These are phyloP conservation scores for Phytophthora citrophthora DNA, from an alignment of 352 stramenopile genomes.

Conservation along the genomic window DNA sequence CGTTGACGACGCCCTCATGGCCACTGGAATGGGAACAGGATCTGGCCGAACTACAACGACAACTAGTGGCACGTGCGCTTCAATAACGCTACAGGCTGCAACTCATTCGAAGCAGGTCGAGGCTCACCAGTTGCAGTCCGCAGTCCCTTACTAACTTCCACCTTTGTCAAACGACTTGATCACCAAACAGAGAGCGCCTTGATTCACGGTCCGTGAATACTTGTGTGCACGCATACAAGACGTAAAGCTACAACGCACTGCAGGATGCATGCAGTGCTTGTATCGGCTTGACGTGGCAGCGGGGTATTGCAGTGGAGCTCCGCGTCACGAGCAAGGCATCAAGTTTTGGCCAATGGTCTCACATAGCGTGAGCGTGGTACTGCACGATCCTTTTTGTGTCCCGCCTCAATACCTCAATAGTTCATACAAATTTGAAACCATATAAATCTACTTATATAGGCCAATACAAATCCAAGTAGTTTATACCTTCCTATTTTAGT, in stretches of 20 bases:
- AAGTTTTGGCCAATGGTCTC: slow-evolving; percentile 21
- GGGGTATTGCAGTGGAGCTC: slow-evolving; percentile 7
- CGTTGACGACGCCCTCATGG: slow-evolving; percentile 8
- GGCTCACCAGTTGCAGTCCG: slow-evolving; percentile 1
- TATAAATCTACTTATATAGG: background rate
- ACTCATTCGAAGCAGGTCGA: too few species aligned
- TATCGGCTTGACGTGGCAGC: slow-evolving; percentile 16
- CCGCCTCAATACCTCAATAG: slow-evolving; percentile 12
- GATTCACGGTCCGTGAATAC: background rate
- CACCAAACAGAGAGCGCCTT: background rate
- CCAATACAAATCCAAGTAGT: background rate
- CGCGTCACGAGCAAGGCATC: slow-evolving; percentile 12
- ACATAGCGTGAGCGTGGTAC: background rate
- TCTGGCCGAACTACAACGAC: slow-evolving; percentile 18
- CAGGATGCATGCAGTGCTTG: background rate
- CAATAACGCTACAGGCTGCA: background rate
- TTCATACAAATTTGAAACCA: too few species aligned
- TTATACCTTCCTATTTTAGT: background rate
- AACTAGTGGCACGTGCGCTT: slow-evolving; percentile 14
- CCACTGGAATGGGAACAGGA: slow-evolving; percentile 36
- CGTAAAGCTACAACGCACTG: background rate
- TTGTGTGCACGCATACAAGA: background rate
- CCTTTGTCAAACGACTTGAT: background rate
- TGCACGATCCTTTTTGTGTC: slow-evolving; percentile 10
- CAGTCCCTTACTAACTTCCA: slow-evolving; percentile 7